Base-by-base conservation (phyloP, 2,329 filamentous ascomycete genomes). In the Beauveria bassiana region DNA sequence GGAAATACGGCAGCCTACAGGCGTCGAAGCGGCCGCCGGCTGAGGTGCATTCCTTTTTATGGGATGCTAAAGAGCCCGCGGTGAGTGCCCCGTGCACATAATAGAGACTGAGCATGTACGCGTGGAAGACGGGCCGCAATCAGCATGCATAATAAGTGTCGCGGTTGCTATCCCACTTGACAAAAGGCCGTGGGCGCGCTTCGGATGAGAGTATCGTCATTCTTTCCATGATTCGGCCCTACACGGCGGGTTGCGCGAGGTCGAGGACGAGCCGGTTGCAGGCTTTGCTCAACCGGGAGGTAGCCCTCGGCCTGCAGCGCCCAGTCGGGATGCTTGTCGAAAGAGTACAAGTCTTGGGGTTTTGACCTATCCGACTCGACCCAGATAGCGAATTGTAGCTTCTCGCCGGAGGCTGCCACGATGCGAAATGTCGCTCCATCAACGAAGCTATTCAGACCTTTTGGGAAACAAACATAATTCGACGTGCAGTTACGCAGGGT, bases 131-230 rank as follows among this genome's bases (percentile, higher is more conserved):
- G 0, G 0, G 77, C 75, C 0, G 84, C 0, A 84, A 83, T 0
- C 75, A 76, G 0, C 83, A 72, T 47, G 78, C 78, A 69, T 88
- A 84, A 67, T 87, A 83, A 50, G 86, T 84, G 1, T 79, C 84
- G 8, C 85, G 76, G 71, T 88, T 88, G 70, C 86, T 86, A 65
- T 88, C 85, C 85, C 85, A 88, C 66, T 88, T 88, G 63, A 88
- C 78, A 63, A 87, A 87, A 88, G 5, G 73, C 72, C 51, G 88
- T 81, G 22, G 81, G 74, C 0, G 80, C 79, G 1, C 75, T 79
- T 50, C 80, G 75, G 16, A 88, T 77, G 12, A 38, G 5, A 88
- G 75, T 3, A 75, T 71, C 1, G 82, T 78, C 5, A 88, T 74
- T 0, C 78, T 76, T 0, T 75, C 70, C 64, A 88, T 86, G 66